These are phyloP conservation scores for Metschnikowia shivogae DNA, from an alignment of 805 yeast species.

Conservation along the genomic window DNA sequence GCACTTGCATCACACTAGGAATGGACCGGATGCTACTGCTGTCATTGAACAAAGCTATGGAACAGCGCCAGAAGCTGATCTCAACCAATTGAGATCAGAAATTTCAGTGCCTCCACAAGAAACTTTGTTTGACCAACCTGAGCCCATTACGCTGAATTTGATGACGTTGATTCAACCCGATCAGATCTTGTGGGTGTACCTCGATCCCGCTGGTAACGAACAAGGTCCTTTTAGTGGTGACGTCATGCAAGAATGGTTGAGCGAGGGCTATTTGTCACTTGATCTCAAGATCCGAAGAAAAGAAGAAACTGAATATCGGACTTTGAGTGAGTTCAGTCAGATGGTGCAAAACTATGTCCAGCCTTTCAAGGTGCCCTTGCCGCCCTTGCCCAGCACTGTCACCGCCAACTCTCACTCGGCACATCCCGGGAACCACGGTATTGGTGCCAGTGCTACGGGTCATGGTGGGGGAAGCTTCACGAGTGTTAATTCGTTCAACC, in stretches of 20 bases:
- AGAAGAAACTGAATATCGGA: slow-evolving; percentile 46
- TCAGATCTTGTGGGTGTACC: slow-evolving; percentile 62
- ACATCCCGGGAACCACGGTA: neutral
- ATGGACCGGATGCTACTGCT: slow-evolving; percentile 1
- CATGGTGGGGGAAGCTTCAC: neutral
- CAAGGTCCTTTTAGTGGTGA: slow-evolving; percentile 81
- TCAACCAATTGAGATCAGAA: neutral
- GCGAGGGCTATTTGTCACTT: slow-evolving; percentile 52
- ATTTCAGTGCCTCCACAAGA: neutral
- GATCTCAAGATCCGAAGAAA: slow-evolving; percentile 56
- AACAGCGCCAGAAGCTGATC: neutral
- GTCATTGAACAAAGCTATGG: slow-evolving; percentile 2
- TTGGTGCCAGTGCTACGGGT: neutral
- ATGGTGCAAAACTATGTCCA: slow-evolving; percentile 44
- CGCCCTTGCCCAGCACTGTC: slow-evolving; percentile 18
- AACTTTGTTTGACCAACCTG: neutral
- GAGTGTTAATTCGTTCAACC: slow-evolving; percentile 2
- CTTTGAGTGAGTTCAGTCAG: slow-evolving; percentile 52
- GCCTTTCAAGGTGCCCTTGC: slow-evolving; percentile 63
- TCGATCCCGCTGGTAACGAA: slow-evolving; percentile 63
- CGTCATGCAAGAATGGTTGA: slow-evolving; percentile 76
- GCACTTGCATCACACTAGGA: slow-evolving; percentile 22
- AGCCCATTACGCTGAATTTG: slow-evolving; percentile 1
- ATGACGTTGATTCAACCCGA: slow-evolving; percentile 14
- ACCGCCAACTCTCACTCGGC: neutral